phyloP scores from a whole-genome alignment of 2,329 filamentous ascomycete species.

The Anisogramma anomala region DNA sequence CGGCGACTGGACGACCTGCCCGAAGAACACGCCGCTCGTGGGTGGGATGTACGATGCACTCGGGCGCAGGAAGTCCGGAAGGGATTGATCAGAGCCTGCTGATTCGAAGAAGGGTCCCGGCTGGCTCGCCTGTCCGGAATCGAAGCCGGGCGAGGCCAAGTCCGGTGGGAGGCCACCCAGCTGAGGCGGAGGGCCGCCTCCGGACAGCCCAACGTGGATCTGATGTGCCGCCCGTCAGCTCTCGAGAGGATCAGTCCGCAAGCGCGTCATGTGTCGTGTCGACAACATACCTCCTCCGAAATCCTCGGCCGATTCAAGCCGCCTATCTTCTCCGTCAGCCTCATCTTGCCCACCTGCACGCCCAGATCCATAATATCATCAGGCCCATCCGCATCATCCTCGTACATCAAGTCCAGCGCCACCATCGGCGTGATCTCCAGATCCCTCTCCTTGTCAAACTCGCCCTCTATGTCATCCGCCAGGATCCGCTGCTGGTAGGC shows the following conservation, averaged over 20 bases:
- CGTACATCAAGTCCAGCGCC: conserved; percentile 56
- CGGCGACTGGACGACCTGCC: conserved; percentile 34
- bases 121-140: conserved; percentile 10
- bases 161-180: conserved; percentile 9
- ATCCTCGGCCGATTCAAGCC: conserved; percentile 60
- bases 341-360: conserved; percentile 58
- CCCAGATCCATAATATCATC: conserved; percentile 62
- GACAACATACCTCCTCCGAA: conserved; percentile 55
- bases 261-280: no score
- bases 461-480: conserved; percentile 42
- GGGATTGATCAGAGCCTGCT: conserved; percentile 20
- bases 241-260: no score
- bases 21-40: conserved; percentile 56
- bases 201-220: conserved; percentile 26
- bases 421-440: conserved; percentile 53
- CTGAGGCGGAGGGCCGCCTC: conserved; percentile 15
- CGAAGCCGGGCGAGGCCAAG: conserved; percentile 13
- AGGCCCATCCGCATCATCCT: conserved; percentile 43
- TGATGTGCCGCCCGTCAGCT: conserved; percentile 12
- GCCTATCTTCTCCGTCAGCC: conserved; percentile 62
- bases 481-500: conserved; percentile 28
- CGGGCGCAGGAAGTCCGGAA: conserved; percentile 49
- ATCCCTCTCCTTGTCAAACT: conserved; percentile 46
- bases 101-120: conserved; percentile 7
- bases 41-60: conserved; percentile 56